Base-by-base conservation (phyloP, 1,139 yeast species). In the Dujonia santamariae region DNA sequence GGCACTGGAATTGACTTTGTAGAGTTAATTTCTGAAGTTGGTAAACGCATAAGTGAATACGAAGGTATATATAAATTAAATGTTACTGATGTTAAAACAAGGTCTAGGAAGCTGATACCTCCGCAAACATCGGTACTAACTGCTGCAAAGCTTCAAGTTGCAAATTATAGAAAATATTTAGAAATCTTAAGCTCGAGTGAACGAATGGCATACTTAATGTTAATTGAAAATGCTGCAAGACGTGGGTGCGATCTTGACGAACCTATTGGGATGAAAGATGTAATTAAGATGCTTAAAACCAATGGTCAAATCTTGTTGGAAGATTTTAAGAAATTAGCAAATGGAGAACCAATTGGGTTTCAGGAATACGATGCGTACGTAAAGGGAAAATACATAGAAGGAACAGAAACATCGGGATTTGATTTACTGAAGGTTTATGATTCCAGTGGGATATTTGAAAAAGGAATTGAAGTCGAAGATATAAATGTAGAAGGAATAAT, bases 11-110 rank as follows among this genome's bases (percentile, higher is more conserved):
- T 8, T 12, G n/a, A n/a, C n/a, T n/a, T n/a, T n/a, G n/a, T n/a
- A n/a, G n/a, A n/a, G n/a, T n/a, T n/a, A n/a, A n/a, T n/a, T n/a
- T n/a, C n/a, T n/a, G 35, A 35, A 3, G 39, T 35, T 4, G 26
- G 27, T 2, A 47, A 46, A 21, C 14, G 9, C 13, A 19, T 43
- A 3, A 17, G 21, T 21, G 21, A 17, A 7, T 27, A 17, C 30
- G 17, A 17, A 6, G 13, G 18, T 5, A 21, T 5, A 8, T 13
- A 27, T 7, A 14, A 8, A 7, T 31, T 72, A 19, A 38, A 42
- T 14, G 56, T 77, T 1, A 59, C 72, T 30, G 92, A 83, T 53
- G 72, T 80, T 19, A 81, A 81, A 48, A 80, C 88, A 0, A 58
- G 87, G 37, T 50, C 62, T 1, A 45, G 48, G 29, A 59, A 59